Evolutionary conservation across 371 early-diverging fungal genomes (phyloP).

Genomic region (Mucor indicus): DNA sequence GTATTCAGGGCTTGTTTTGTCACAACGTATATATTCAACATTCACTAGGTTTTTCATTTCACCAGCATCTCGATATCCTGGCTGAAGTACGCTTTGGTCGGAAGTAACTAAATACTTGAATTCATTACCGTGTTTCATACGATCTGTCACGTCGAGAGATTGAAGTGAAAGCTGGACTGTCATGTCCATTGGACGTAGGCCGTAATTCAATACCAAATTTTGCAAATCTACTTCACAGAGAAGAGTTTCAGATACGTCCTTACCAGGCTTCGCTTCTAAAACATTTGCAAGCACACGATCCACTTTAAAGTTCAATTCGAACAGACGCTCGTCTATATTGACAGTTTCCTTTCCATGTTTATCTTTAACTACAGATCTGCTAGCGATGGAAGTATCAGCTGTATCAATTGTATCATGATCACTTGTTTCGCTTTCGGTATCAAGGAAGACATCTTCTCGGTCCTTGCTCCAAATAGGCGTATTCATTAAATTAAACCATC

Average conservation of each 20-base stretch:
- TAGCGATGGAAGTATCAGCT: slow-evolving; percentile 15
- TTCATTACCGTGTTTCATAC: slow-evolving; percentile 57
- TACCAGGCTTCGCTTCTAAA: slow-evolving; percentile 28
- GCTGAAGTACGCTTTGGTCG: slow-evolving; percentile 30
- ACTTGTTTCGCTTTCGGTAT: slow-evolving; percentile 34
- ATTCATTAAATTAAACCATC: slow-evolving; percentile 34
- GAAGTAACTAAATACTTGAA: slow-evolving; percentile 72
- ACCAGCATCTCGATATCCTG: slow-evolving; percentile 11
- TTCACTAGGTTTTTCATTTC: slow-evolving; percentile 58
- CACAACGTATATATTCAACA: slow-evolving; percentile 72
- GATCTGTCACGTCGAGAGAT: slow-evolving; percentile 77
- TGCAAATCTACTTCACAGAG: slow-evolving; percentile 75
- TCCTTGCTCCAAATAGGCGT: slow-evolving; percentile 31
- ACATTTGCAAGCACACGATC: slow-evolving; percentile 69
- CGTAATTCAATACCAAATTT: slow-evolving; percentile 66
- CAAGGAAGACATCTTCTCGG: slow-evolving; percentile 22
- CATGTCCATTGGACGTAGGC: slow-evolving; percentile 73
- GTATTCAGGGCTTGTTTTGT: slow-evolving; percentile 77
- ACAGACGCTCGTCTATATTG: slow-evolving; percentile 21
- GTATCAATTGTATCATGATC: slow-evolving; percentile 17
- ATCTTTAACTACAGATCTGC: slow-evolving; percentile 19
- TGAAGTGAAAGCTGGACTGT: slow-evolving; percentile 69
- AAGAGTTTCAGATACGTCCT: slow-evolving; percentile 42
- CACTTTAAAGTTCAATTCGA: slow-evolving; percentile 73
- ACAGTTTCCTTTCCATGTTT: slow-evolving; percentile 24